These are phyloP conservation scores for Mortierella hygrophila DNA, from an alignment of 192 early-diverging fungal species.

Conservation along the genomic window DNA sequence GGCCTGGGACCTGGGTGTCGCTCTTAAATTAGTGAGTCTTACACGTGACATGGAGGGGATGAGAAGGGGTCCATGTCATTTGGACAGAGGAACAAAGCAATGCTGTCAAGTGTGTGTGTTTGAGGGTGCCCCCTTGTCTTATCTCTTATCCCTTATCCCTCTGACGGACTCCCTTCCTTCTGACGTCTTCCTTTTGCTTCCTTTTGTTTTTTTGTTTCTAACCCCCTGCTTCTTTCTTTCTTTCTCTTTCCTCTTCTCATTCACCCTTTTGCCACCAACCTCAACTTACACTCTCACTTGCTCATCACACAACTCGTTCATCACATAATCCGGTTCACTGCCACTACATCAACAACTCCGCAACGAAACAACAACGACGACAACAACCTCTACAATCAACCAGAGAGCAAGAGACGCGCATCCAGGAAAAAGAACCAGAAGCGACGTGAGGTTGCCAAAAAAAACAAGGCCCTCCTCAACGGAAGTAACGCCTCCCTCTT, in stretches of 20 bases:
- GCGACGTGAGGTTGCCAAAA: slow-evolving; percentile 35
- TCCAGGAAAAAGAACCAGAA: slow-evolving; percentile 44
- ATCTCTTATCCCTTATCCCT: neutral
- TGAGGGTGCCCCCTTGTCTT: neutral
- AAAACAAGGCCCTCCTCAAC: slow-evolving; percentile 14
- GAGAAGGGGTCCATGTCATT: too few relatives aligned
- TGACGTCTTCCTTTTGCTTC: neutral
- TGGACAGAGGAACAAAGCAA: neutral
- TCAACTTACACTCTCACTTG: neutral
- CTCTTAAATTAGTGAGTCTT: too few relatives aligned
- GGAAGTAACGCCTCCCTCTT: neutral
- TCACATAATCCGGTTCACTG: neutral
- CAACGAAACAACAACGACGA: neutral
- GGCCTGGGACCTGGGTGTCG: too few relatives aligned
- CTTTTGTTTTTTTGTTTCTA: neutral
- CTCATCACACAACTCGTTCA: neutral
- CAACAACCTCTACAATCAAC: neutral
- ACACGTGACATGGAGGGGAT: too few relatives aligned
- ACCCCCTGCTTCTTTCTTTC: neutral
- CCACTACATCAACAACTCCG: neutral
- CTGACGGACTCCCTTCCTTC: neutral
- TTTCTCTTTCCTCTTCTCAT: neutral
- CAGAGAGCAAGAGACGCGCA: slow-evolving; percentile 38
- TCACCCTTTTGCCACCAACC: neutral
- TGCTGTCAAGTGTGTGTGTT: too few relatives aligned